Percentiles rank a stretch among this genome's conserved stretches.
Conservation (phyloP, 257 asterid species). For the Jacaranda mimosifolia region DNA sequence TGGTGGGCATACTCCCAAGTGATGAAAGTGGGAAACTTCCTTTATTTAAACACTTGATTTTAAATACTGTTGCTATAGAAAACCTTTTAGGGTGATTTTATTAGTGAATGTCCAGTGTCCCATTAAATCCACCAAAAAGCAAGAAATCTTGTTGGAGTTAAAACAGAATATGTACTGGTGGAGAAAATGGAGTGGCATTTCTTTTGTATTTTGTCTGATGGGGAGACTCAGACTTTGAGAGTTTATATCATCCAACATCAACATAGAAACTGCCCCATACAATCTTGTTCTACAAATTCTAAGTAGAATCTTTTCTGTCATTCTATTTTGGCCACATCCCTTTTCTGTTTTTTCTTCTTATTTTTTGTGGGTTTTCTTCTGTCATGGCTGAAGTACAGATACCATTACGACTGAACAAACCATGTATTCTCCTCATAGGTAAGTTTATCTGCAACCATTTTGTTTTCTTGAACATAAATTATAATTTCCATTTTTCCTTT, state of each 20-base stretch:
- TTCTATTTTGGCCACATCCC: background rate
- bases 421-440: constrained; percentile 87
- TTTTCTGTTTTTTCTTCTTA: background rate
- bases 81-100: background rate
- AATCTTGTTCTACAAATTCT: background rate
- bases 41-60: background rate
- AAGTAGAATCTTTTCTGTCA: constrained; percentile 30
- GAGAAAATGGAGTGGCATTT: constrained; percentile 21
- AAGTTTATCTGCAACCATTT: constrained; percentile 10
- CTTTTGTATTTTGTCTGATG: constrained; percentile 15
- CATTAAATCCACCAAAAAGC: constrained; percentile 39
- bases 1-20: too few species aligned
- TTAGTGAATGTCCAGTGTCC: constrained; percentile 56
- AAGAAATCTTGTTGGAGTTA: constrained; percentile 28
- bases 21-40: background rate
- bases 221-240: constrained; percentile 31
- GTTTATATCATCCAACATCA: constrained; percentile 14
- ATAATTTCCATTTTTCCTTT: too few species aligned
- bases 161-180: constrained; percentile 28
- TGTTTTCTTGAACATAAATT: too few species aligned
- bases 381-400: constrained; percentile 49
- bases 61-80: background rate
- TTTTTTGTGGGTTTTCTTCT: background rate
- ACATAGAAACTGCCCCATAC: background rate
- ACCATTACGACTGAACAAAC: constrained; percentile 60